Evolutionary conservation across 176 grass and related monocot species (phyloP), one percentile per base, ranked within the genome.

Genomic region (Zea luxurians): DNA sequence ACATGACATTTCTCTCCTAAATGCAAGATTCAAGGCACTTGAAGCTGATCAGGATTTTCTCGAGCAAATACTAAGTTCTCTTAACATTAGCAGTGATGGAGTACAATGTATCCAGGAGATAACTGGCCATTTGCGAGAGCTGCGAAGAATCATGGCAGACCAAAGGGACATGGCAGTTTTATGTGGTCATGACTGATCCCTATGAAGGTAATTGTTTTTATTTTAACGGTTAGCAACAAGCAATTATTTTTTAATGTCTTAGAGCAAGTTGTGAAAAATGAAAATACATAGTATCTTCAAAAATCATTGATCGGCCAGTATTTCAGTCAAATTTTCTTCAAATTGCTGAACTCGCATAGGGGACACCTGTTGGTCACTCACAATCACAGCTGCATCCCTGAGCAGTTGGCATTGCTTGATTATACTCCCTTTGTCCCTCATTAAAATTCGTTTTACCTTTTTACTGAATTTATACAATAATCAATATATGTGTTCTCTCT

Each of bases 21-120:
- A 72, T 74, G 61, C 72, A 55, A 93, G 88, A 84, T 86, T 88
- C 71, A 76, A 46, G 61, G 88, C 88, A 75, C 79, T 93, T 83
- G 88, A 90, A 80, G 78, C 79, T 74, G 85, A 93, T 61, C 88
- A 82, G 63, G 83, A 77, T 62, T 88, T 93, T 88, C 82, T 90
- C 48, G 71, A 74, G 67, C 85, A 90, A 58, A 79, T 87, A 73
- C 21, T 93, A 59, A 81, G 83, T 77, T 86, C 85, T 67, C 85
- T 93, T 44, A 90, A 61, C 78, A 82, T 64, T 78, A 85, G 82
- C 17, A 74, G 62, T 76, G 81, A 85, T 66, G 88, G 76, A 1
- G 71, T 83, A 63, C 79, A 88, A 40, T 88, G 48, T 79, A 47
- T 93, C 63, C 71, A 80, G 36, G 91, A 93, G 83, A 93, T 93